phyloP scores from a whole-genome alignment of 495 filamentous ascomycete species.

The Tuber indicum region DNA sequence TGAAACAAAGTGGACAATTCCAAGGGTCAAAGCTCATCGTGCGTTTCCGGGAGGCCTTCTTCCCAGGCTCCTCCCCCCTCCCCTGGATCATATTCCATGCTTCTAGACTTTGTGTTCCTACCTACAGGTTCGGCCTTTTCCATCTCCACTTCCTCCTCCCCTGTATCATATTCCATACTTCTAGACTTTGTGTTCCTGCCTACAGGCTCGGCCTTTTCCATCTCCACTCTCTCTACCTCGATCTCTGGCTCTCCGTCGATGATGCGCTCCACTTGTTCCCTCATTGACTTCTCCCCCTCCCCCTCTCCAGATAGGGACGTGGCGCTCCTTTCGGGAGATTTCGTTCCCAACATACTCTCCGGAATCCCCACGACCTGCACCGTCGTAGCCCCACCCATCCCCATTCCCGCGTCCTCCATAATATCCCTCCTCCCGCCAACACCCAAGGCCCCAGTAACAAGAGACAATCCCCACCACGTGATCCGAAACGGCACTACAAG shows the following conservation, averaged over 20 bases:
- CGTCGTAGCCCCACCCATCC: slow-evolving; percentile 29
- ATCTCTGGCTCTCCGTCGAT: slow-evolving; percentile 44
- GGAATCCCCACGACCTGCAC: slow-evolving; percentile 41
- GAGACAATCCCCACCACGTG: slow-evolving; percentile 50
- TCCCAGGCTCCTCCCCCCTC: slow-evolving; percentile 4
- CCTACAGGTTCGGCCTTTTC: neutral
- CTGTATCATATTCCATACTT: slow-evolving; percentile 1
- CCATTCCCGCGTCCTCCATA: slow-evolving; percentile 40
- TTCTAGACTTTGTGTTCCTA: slow-evolving; percentile 11
- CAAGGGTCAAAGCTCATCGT: neutral
- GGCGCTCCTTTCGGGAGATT: slow-evolving; percentile 44
- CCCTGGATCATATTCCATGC: slow-evolving; percentile 9
- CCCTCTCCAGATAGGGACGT: slow-evolving; percentile 23
- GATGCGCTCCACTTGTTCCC: slow-evolving; percentile 50
- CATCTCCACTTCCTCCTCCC: slow-evolving; percentile 14
- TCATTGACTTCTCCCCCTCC: slow-evolving; percentile 43
- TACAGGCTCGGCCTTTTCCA: neutral
- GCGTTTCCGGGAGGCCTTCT: slow-evolving; percentile 15
- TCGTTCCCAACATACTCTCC: slow-evolving; percentile 46
- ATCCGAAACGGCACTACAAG: slow-evolving; percentile 70
- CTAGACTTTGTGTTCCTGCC: slow-evolving; percentile 11
- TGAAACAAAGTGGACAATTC: neutral
- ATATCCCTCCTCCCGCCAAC: slow-evolving; percentile 44
- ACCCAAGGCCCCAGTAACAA: slow-evolving; percentile 42
- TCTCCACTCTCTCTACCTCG: slow-evolving; percentile 12